phyloP scores from a whole-genome alignment of 805 yeast species.

The Dipodascopsis uninucleata region DNA sequence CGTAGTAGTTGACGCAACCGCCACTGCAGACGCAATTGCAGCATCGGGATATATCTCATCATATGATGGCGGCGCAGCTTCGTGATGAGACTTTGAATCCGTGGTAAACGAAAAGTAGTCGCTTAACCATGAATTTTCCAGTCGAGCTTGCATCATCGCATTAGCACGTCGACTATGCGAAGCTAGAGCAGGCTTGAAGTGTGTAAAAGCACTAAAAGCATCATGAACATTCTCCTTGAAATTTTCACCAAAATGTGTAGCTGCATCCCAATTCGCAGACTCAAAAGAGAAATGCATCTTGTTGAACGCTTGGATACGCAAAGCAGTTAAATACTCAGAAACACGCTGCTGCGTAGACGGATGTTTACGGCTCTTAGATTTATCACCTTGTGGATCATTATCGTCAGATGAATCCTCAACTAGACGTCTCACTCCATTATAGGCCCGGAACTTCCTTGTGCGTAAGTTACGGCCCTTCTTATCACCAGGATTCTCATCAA shows the following conservation, averaged over 20 bases:
- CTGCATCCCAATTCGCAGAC: constrained; percentile 21
- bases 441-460: constrained; percentile 8
- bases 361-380: constrained; percentile 2
- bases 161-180: constrained; percentile 21
- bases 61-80: constrained; percentile 22
- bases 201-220: constrained; percentile 19
- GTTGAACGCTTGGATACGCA: constrained; percentile 19
- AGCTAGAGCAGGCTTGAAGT: constrained; percentile 21
- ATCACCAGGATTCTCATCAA: background rate
- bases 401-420: background rate
- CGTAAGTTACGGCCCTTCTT: background rate
- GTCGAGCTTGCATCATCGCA: constrained; percentile 10
- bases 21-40: constrained; percentile 2
- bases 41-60: constrained; percentile 26
- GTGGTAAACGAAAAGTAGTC: constrained; percentile 13
- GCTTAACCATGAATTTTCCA: constrained; percentile 22
- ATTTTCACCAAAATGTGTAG: constrained; percentile 10
- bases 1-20: constrained; percentile 5
- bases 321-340: constrained; percentile 15
- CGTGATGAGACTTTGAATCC: constrained; percentile 3
- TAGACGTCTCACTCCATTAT: constrained; percentile 1
- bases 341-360: constrained; percentile 13
- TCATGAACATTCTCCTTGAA: constrained; percentile 14
- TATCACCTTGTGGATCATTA: constrained; percentile 2
- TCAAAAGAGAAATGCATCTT: constrained; percentile 17